These are phyloP conservation scores for Brasilioporus rufonigricans DNA, from an alignment of 768 basidiomycete species.

Conservation along the genomic window DNA sequence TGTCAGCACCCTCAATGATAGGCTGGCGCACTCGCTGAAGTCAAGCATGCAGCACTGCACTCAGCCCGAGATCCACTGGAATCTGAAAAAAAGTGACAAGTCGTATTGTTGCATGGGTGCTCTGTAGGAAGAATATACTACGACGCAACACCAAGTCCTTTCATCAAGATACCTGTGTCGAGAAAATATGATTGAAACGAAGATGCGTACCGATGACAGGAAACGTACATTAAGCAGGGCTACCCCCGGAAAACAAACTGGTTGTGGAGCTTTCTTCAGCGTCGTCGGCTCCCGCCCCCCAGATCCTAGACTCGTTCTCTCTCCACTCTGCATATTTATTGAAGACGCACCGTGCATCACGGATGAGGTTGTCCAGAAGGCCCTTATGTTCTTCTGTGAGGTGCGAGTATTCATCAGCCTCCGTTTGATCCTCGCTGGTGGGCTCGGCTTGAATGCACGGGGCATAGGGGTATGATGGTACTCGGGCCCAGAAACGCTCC, in stretches of 20 bases:
- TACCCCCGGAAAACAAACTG: not conserved
- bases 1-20: slow-evolving; percentile 73
- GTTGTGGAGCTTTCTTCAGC: not conserved
- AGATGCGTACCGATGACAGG: too few relatives aligned
- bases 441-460: slow-evolving; percentile 13
- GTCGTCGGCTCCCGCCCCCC: not conserved
- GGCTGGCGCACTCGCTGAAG: slow-evolving; percentile 69
- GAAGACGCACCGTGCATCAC: slow-evolving; percentile 26
- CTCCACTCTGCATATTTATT: slow-evolving; percentile 13
- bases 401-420: slow-evolving; percentile 4
- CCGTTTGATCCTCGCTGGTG: slow-evolving; percentile 1
- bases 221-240: slow-evolving; percentile 2
- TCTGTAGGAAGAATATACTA: not conserved
- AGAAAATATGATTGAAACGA: too few relatives aligned
- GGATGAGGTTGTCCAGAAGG: slow-evolving; percentile 18
- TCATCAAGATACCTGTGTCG: not conserved
- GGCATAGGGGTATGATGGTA: not conserved
- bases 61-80: not conserved
- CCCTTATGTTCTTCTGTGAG: slow-evolving; percentile 3
- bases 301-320: not conserved
- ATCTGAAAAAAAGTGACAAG: not conserved
- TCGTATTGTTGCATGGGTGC: not conserved
- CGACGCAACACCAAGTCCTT: not conserved
- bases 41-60: slow-evolving; percentile 48
- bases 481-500: slow-evolving; percentile 4